Evolutionary conservation across 768 basidiomycete species (phyloP).

Genomic region (Phaeotremella fagi): DNA sequence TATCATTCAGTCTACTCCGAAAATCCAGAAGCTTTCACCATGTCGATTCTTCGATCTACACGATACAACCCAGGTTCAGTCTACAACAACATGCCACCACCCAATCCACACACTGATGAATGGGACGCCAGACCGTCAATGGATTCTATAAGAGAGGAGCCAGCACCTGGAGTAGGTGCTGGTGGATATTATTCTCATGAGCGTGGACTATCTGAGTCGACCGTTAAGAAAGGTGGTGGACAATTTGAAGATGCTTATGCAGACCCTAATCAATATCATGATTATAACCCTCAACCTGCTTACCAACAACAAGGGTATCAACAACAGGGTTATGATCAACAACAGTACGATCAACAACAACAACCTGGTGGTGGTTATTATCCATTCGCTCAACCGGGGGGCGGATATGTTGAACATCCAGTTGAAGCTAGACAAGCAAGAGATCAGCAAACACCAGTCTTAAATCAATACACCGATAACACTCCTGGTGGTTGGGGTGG

Average conservation of each 20-base stretch:
- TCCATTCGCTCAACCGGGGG: constrained; percentile 18
- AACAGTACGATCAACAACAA: background rate
- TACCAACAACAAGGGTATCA: background rate
- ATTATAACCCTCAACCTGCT: background rate
- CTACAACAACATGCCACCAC: constrained; percentile 16
- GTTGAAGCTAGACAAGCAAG: constrained; percentile 18
- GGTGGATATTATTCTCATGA: constrained; percentile 7
- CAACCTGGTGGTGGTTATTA: constrained; percentile 12
- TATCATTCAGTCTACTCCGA: constrained; percentile 68
- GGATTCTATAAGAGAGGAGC: constrained; percentile 30
- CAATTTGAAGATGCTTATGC: constrained; percentile 24
- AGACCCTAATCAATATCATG: constrained; percentile 3
- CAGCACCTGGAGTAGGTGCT: constrained; percentile 4
- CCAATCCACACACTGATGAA: constrained; percentile 28
- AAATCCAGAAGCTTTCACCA: constrained; percentile 47
- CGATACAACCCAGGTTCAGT: constrained; percentile 36
- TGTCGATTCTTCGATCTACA: constrained; percentile 43
- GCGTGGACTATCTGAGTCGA: constrained; percentile 6
- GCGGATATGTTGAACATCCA: constrained; percentile 25
- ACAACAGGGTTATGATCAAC: background rate
- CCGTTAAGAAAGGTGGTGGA: constrained; percentile 12
- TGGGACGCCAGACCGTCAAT: constrained; percentile 43
- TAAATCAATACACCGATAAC: constrained; percentile 19
- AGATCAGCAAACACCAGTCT: constrained; percentile 27
- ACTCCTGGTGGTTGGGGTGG: constrained; percentile 10